Base-by-base conservation (phyloP, 2,329 filamentous ascomycete species). In the Penicillium psychrosexuale region DNA sequence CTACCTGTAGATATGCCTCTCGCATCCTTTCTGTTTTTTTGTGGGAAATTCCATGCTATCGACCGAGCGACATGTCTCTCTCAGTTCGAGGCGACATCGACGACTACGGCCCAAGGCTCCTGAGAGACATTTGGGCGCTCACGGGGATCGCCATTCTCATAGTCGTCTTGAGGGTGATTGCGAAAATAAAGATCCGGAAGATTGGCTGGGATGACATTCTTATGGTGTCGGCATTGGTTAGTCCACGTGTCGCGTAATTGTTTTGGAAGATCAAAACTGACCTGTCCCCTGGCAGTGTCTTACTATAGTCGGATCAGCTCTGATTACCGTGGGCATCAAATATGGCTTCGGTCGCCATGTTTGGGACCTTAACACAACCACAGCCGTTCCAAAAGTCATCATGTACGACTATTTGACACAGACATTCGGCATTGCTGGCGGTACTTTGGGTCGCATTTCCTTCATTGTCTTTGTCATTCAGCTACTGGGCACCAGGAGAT, bases 381-480 rank as follows among this genome's bases (percentile, higher is more conserved):
- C 1, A 1, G 17, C 8, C 33, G 54, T 40, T 43, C 56, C 62
- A 1, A 53, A 42, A 7, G 60, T 64, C 7, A 65, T 67, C 27
- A 60, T 63, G 61, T 64, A 57, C 30, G 65, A 67, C 47, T 67
- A 67, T 34, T 34, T 67, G 11, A 42, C 61, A 6, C 66, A 68
- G 24, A 59, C 63, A 3, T 67, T 68, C 28, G 61, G 59, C 6
- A 54, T 66, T 43, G 56, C 55, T 9, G 63, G 62, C 6, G 62
- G 63, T 8, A 55, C 60, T 1, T 30, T 66, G 11, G 62, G 65
- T 17, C 57, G 65, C 15, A 47, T 67, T 15, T 57, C 66, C 5
- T 68, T 67, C n/a, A 63, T 63, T 37, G 37, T 65, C 13, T 64
- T 65, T 17, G 33, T 68, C 27, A 55, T 61, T n/a, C 55, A 48